Conservation (phyloP, 805 yeast species). For the Myxozyma lipomycoides region DNA sequence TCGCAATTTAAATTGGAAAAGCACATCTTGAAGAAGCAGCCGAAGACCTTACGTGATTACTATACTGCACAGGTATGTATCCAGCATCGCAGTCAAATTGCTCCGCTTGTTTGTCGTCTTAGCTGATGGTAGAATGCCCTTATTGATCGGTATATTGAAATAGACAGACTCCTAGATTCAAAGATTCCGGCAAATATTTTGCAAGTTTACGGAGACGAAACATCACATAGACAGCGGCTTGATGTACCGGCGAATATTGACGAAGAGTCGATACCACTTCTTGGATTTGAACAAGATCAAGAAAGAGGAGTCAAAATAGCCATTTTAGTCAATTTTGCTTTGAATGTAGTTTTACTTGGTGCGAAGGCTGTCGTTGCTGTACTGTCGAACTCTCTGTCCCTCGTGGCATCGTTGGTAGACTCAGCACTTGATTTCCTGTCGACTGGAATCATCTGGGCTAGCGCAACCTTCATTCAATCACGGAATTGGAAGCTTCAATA, state of each 20-base stretch:
- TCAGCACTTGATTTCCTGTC: conserved; percentile 70
- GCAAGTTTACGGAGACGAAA: conserved; percentile 50
- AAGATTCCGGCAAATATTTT: conserved; percentile 65
- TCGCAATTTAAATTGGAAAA: conserved; percentile 16
- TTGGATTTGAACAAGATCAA: conserved; percentile 45
- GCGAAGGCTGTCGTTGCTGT: conserved; percentile 53
- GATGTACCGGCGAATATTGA: conserved; percentile 60
- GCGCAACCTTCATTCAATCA: conserved; percentile 37
- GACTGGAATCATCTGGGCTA: conserved; percentile 64
- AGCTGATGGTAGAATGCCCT: conserved; percentile 51
- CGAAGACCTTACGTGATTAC: conserved; percentile 40
- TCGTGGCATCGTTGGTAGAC: conserved; percentile 74
- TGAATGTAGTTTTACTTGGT: conserved; percentile 56
- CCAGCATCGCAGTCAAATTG: background rate
- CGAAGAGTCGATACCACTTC: conserved; percentile 51
- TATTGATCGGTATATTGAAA: conserved; percentile 53
- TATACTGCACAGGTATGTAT: conserved; percentile 48
- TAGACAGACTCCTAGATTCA: conserved; percentile 65
- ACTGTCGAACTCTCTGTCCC: conserved; percentile 68
- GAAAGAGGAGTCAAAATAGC: conserved; percentile 49
- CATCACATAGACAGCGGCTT: conserved; percentile 30
- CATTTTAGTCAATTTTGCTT: conserved; percentile 57
- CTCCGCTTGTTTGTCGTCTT: background rate
- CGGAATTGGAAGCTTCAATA: conserved; percentile 10
- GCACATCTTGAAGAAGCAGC: conserved; percentile 29